Evolutionary conservation across 495 filamentous ascomycete genomes (phyloP).

Genomic region (Lepraria neglecta): DNA sequence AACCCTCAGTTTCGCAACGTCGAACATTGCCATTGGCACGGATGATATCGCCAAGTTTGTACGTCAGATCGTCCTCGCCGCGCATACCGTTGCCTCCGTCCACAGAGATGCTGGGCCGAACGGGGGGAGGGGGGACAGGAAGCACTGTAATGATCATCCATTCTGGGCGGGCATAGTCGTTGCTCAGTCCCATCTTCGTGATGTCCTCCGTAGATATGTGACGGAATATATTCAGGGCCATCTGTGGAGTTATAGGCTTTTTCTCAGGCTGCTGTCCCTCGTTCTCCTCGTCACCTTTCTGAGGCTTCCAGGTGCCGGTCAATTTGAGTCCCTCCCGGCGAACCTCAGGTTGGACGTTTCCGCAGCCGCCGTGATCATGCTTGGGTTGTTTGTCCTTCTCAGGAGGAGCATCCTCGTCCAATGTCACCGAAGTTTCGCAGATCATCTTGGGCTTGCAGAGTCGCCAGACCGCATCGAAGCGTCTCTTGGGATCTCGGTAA

Average conservation of each 20-base stretch:
- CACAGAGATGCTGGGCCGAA: constrained; percentile 90
- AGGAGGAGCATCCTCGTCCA: constrained; percentile 55
- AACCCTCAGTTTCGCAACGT: constrained; percentile 78
- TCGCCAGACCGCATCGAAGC: constrained; percentile 84
- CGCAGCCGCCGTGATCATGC: constrained; percentile 80
- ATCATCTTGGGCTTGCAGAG: constrained; percentile 78
- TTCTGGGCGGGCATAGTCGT: constrained; percentile 88
- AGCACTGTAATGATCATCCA: constrained; percentile 98
- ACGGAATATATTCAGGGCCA: constrained; percentile 77
- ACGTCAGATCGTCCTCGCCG: constrained; percentile 97
- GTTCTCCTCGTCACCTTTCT: constrained; percentile 62
- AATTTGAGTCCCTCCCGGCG: constrained; percentile 78
- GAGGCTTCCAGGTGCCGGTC: constrained; percentile 70
- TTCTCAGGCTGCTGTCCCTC: constrained; percentile 69
- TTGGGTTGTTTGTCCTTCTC: constrained; percentile 45
- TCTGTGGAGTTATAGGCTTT: constrained; percentile 72
- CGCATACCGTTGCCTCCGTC: constrained; percentile 83
- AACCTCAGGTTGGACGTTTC: constrained; percentile 81
- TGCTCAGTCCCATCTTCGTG: constrained; percentile 79
- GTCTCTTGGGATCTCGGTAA: constrained; percentile 81
- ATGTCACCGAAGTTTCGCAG: constrained; percentile 66
- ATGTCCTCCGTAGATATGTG: constrained; percentile 75
- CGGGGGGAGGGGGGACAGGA: constrained; percentile 89
- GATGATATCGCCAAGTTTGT: constrained; percentile 97
- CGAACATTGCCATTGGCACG: constrained; percentile 93